Evolutionary conservation across 1,139 yeast species (phyloP).

Genomic region (Scheffersomyces titani): DNA sequence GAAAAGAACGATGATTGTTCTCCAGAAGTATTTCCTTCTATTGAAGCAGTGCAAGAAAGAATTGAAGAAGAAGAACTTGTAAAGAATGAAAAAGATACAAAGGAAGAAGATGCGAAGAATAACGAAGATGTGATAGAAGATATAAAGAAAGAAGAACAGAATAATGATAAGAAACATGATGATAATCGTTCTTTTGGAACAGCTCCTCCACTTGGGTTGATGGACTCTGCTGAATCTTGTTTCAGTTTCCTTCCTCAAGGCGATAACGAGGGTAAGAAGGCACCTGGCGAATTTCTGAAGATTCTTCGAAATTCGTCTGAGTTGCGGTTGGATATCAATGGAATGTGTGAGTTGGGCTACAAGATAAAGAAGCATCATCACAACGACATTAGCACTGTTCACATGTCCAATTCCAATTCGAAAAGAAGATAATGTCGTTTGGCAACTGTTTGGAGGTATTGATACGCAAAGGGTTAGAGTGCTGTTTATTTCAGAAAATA

Average conservation of each 20-base stretch:
- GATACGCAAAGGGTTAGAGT: not conserved
- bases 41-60: not conserved
- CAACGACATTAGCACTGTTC: constrained; percentile 37
- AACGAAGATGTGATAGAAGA: not conserved
- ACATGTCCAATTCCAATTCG: constrained; percentile 27
- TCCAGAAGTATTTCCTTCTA: not conserved
- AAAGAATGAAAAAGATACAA: constrained; percentile 1
- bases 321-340: constrained; percentile 30
- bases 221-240: not conserved
- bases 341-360: constrained; percentile 47
- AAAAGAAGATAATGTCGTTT: constrained; percentile 9
- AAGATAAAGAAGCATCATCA: constrained; percentile 48
- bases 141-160: not conserved
- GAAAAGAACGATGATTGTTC: constrained; percentile 2
- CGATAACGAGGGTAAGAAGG: not conserved
- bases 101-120: not conserved
- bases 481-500: constrained; percentile 1
- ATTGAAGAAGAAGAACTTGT: not conserved
- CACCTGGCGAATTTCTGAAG: constrained; percentile 1
- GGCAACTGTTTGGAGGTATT: not conserved
- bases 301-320: constrained; percentile 9
- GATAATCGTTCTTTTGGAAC: not conserved
- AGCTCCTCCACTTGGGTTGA: not conserved
- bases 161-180: not conserved
- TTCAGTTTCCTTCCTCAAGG: not conserved